phyloP scores from a whole-genome alignment of 1,139 yeast genomes.

The Martiniozyma asiatica region DNA sequence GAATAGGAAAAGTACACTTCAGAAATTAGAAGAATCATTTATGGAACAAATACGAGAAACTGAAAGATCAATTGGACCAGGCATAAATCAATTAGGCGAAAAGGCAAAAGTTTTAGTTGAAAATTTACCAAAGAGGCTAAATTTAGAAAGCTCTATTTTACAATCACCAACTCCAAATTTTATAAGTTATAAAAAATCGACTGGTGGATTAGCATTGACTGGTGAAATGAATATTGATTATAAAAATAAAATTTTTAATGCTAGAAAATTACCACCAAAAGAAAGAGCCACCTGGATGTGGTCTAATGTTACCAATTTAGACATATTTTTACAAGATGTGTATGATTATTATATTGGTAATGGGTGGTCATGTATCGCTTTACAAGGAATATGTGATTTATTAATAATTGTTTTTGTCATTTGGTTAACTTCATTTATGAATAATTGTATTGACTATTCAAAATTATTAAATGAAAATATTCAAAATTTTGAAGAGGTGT shows the following conservation, averaged over 20 bases:
- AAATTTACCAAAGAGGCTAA: constrained; percentile 15
- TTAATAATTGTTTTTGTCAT: constrained; percentile 68
- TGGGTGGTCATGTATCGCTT: constrained; percentile 67
- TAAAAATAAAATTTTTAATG: constrained; percentile 6
- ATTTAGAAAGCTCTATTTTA: constrained; percentile 16
- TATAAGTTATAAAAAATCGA: constrained; percentile 5
- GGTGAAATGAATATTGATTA: neutral
- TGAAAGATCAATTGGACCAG: constrained; percentile 12
- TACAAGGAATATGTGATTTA: constrained; percentile 55
- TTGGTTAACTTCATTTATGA: constrained; percentile 62
- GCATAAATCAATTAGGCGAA: constrained; percentile 14
- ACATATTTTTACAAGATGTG: constrained; percentile 69
- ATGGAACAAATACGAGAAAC: constrained; percentile 12
- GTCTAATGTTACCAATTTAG: constrained; percentile 92
- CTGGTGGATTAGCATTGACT: too few species aligned
- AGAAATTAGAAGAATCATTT: constrained; percentile 10
- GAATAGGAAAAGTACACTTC: constrained; percentile 3
- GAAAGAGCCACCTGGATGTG: constrained; percentile 89
- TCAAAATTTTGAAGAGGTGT: constrained; percentile 26
- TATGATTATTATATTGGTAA: constrained; percentile 77
- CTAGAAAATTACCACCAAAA: constrained; percentile 29
- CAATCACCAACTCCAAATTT: constrained; percentile 9
- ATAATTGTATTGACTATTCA: constrained; percentile 61
- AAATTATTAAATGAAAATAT: constrained; percentile 24
- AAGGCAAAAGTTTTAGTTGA: constrained; percentile 19